phyloP scores from a whole-genome alignment of 2,329 filamentous ascomycete species.

The Endoconidiophora polonica region DNA sequence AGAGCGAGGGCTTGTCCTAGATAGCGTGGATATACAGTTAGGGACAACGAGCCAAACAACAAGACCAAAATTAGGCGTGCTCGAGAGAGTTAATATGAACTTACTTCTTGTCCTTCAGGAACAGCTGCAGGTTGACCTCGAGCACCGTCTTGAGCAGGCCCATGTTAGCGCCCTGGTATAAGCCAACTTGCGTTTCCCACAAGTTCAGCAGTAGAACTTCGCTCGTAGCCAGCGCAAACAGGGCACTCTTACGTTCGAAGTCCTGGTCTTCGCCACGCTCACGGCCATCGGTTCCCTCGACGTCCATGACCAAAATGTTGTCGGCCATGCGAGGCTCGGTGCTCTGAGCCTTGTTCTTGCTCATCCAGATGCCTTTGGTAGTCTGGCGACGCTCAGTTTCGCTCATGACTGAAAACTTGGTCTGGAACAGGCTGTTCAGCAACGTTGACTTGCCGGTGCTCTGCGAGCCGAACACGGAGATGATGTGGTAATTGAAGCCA shows the following conservation, averaged over 20 bases:
- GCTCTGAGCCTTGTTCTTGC: slow-evolving; percentile 67
- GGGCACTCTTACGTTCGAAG: slow-evolving; percentile 93
- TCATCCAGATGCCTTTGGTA: slow-evolving; percentile 99
- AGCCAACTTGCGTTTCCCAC: slow-evolving; percentile 95
- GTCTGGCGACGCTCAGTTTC: slow-evolving; percentile 89
- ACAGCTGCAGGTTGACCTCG: slow-evolving; percentile 93
- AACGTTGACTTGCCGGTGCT: slow-evolving; percentile 97
- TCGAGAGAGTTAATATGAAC: slow-evolving; percentile 28
- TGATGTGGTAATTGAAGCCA: slow-evolving; percentile 98
- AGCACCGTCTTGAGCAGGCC: slow-evolving; percentile 96
- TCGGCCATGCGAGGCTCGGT: slow-evolving; percentile 59
- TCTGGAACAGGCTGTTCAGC: slow-evolving; percentile 89
- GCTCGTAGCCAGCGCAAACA: slow-evolving; percentile 92
- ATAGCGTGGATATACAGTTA: background rate
- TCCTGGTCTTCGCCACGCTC: slow-evolving; percentile 97
- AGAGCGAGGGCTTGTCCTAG: slow-evolving; percentile 44
- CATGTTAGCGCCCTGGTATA: slow-evolving; percentile 99
- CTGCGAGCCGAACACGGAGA: slow-evolving; percentile 96
- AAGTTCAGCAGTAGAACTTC: slow-evolving; percentile 98
- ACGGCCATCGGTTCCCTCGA: slow-evolving; percentile 90
- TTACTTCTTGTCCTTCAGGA: slow-evolving; percentile 78
- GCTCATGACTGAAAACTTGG: slow-evolving; percentile 94
- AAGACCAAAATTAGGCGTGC: background rate
- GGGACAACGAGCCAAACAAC: background rate
- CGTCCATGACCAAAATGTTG: slow-evolving; percentile 98